Percentiles rank a stretch among this genome's conserved stretches.
Evolutionary conservation across 306 rosid genomes (phyloP).

Genomic region (Notholithocarpus densiflorus): DNA sequence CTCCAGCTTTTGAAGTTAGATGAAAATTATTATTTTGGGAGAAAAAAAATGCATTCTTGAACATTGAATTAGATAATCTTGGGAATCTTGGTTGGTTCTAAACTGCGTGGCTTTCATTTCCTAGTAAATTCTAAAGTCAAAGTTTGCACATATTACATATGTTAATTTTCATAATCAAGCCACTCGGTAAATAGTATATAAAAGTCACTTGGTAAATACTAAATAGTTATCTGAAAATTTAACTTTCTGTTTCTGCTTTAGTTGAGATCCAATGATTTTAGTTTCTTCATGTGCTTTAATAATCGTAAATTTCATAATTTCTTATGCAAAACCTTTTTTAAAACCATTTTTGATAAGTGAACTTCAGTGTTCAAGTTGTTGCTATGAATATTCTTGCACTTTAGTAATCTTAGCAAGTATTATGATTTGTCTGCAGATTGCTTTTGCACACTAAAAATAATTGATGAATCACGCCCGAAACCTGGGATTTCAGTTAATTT

Average conservation of each 20-base stretch:
- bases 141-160: neutral
- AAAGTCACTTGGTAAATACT: no score
- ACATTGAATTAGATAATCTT: neutral
- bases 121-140: neutral
- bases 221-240: neutral
- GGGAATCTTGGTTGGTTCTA: neutral
- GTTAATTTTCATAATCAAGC: neutral
- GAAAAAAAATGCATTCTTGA: neutral
- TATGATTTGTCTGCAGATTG: constrained; percentile 51
- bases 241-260: neutral
- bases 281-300: no score
- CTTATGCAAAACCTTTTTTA: no score
- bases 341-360: no score
- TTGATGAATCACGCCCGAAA: constrained; percentile 44
- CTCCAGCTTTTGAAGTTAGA: neutral
- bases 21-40: neutral
- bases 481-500: constrained; percentile 43
- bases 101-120: neutral
- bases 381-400: neutral
- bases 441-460: constrained; percentile 39
- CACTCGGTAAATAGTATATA: no score
- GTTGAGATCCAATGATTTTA: neutral
- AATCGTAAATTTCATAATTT: no score
- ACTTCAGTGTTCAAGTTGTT: neutral
- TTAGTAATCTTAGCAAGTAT: constrained; percentile 1